A percentile compares a stretch with the other conserved stretches of the same genome.
Evolutionary conservation across 495 filamentous ascomycete genomes (phyloP).

Genomic region (Barbatosphaeria neglecta): DNA sequence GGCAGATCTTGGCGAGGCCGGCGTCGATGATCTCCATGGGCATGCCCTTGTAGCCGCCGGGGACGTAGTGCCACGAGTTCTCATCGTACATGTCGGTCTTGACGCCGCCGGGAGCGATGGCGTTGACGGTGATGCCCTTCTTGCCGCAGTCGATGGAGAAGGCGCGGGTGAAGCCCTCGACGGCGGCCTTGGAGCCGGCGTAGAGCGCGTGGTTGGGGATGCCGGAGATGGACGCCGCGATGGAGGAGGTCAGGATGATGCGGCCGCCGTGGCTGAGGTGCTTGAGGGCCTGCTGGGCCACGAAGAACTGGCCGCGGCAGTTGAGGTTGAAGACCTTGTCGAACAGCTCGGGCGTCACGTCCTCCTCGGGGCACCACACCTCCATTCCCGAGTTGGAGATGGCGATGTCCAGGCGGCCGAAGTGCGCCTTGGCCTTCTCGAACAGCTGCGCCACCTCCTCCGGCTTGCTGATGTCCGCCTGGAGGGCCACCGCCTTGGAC

Average conservation of each 20-base stretch:
- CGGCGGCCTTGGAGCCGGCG: conserved; percentile 44
- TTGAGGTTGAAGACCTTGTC: conserved; percentile 72
- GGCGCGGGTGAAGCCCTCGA: conserved; percentile 45
- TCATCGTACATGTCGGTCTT: conserved; percentile 61
- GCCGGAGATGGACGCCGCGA: conserved; percentile 50
- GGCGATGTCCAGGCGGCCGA: conserved; percentile 59
- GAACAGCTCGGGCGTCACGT: conserved; percentile 65
- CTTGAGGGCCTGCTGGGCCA: conserved; percentile 56
- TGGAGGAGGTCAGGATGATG: conserved; percentile 52
- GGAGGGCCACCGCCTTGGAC: conserved; percentile 50
- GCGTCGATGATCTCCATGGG: conserved; percentile 17
- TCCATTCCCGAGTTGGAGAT: conserved; percentile 58
- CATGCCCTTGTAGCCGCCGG: conserved; percentile 35
- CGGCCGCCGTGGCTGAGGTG: conserved; percentile 49
- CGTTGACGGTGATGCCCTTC: conserved; percentile 52
- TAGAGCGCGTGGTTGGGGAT: conserved; percentile 55
- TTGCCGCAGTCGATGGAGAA: conserved; percentile 39
- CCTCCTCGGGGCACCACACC: conserved; percentile 49
- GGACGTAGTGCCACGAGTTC: conserved; percentile 51
- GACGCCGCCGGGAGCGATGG: conserved; percentile 54
- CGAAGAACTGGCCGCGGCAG: conserved; percentile 71
- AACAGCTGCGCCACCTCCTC: conserved; percentile 40
- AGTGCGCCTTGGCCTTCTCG: conserved; percentile 47
- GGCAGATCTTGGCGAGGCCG: conserved; percentile 36
- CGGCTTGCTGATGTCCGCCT: conserved; percentile 67